Percentiles rank a stretch among this genome's conserved stretches.
phyloP scores from a whole-genome alignment of 2,329 filamentous ascomycete genomes.

The Phaeosphaeriaceae sp. region DNA sequence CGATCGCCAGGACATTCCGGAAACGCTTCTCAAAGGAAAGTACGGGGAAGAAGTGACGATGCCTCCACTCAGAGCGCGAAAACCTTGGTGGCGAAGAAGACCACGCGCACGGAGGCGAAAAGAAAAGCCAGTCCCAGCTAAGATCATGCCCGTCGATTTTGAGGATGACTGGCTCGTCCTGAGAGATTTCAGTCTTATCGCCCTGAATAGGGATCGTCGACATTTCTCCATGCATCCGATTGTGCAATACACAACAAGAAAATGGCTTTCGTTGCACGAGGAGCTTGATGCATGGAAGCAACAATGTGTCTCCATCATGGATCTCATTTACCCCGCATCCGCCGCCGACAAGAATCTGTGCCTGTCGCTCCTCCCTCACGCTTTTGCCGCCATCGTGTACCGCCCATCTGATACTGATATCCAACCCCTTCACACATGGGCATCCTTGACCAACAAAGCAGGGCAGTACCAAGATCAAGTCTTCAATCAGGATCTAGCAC shows the following conservation, averaged over 20 bases:
- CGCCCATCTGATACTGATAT: not conserved
- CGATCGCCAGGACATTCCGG: slow-evolving; percentile 21
- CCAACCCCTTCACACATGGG: not conserved
- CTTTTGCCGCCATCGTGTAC: not conserved
- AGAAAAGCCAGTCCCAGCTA: not conserved
- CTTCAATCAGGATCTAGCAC: not conserved
- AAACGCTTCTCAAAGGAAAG: slow-evolving; percentile 23
- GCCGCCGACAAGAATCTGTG: not conserved
- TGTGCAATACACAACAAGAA: slow-evolving; percentile 24
- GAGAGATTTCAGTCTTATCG: slow-evolving; percentile 18
- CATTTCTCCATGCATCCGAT: slow-evolving; percentile 27
- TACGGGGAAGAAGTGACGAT: slow-evolving; percentile 11
- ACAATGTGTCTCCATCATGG: slow-evolving; percentile 18
- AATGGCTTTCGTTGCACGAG: slow-evolving; percentile 25
- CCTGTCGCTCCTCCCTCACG: not conserved
- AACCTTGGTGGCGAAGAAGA: not conserved
- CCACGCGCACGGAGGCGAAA: not conserved
- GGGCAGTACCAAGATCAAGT: no score
- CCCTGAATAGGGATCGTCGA: slow-evolving; percentile 6
- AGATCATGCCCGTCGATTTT: slow-evolving; percentile 6
- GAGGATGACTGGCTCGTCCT: slow-evolving; percentile 22
- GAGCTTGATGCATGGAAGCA: slow-evolving; percentile 35
- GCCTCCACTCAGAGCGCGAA: not conserved
- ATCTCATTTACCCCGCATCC: not conserved
- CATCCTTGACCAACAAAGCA: not conserved